phyloP scores from a whole-genome alignment of 2,329 filamentous ascomycete genomes.

The Fusarium bulbicola region DNA sequence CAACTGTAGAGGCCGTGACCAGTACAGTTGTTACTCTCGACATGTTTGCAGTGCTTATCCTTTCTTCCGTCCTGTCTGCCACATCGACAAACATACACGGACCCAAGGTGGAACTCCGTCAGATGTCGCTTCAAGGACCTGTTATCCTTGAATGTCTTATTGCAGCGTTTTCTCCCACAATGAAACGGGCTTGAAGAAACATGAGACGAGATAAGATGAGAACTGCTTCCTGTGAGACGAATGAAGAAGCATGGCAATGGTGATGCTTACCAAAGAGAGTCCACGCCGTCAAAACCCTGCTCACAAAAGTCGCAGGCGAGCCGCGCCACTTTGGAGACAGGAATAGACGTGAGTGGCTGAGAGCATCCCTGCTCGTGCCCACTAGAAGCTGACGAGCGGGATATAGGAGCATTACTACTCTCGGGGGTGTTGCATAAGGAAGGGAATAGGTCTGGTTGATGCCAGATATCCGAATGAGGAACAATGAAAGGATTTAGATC shows the following conservation, averaged over 20 bases:
- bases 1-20: background rate
- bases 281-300: accelerated
- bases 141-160: accelerated
- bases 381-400: accelerated
- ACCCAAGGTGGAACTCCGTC: background rate
- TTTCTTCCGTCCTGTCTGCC: background rate
- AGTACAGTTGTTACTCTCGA: background rate
- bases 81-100: background rate
- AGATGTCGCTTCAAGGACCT: background rate
- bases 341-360: background rate
- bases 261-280: background rate
- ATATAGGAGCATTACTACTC: background rate
- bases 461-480: too few species aligned
- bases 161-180: background rate
- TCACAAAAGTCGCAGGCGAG: background rate
- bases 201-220: background rate
- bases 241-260: accelerated
- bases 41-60: background rate
- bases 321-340: background rate
- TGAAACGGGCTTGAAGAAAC: accelerated
- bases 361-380: accelerated
- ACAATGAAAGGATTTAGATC: too few species aligned
- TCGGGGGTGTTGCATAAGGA: too few species aligned
- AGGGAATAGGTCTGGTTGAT: too few species aligned
- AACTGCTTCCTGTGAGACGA: background rate